Evolutionary conservation across 2,329 filamentous ascomycete genomes (phyloP), one percentile per base, ranked within the genome.

Genomic region (Chaetomium olivaceum): DNA sequence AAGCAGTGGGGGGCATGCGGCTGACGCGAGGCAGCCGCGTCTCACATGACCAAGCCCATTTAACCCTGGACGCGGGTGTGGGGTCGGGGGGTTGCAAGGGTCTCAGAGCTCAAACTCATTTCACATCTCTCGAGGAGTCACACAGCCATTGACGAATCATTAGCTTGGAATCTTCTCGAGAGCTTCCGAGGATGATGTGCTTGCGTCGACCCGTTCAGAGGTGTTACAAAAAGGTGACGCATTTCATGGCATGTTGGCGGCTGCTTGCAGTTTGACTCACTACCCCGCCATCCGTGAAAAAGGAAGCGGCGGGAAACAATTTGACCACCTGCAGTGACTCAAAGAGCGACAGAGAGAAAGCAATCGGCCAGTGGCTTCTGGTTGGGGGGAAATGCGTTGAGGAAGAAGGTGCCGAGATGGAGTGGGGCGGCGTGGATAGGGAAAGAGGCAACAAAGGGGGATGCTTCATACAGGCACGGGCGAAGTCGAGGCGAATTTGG

Each of bases 11-110:
- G 64, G 46, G 58, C 54, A 16, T 31, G 36, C 29, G 11, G 39
- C 39, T 27, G 62, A 69, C 68, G 68, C 68, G 68, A 70, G 66
- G 62, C 68, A 67, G 31, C 66, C 68, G 43, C 68, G 68, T 54
- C 60, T 57, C 68, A 70, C 68, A 70, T 70, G 68, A 70, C 68
- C 54, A 54, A 43, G 48, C 55, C 65, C 54, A 65, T 69, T 67
- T 64, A 62, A 69, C 59, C 63, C 63, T 57, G 51, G 50, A 43
- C 57, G 56, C 50, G 55, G 43, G 57, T 61, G 51, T 63, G 61
- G 61, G 27, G 19, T 36, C 8, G 9, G 39, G 5, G 4, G n/a
- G 6, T 21, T 43, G 29, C n/a, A n/a, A 54, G 43, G 43, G n/a
- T 16, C 16, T n/a, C 23, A 11, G 39, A 36, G 4, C 25, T 27